These are phyloP conservation scores for Solanum chilense DNA, from an alignment of 257 asterid species.

Conservation along the genomic window DNA sequence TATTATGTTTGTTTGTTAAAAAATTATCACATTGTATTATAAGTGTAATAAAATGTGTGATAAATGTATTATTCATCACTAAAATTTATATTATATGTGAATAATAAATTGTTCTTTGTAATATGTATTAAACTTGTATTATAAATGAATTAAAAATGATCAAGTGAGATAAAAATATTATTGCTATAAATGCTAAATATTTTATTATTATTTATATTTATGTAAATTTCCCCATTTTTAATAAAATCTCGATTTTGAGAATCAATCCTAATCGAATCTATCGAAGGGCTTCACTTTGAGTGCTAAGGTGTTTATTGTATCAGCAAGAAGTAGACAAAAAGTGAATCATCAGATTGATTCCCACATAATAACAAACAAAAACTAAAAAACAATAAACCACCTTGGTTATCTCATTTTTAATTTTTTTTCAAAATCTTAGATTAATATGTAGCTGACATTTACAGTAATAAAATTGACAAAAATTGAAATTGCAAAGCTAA, in stretches of 20 bases:
- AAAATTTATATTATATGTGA: too few relatives aligned
- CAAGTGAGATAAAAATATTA: too few relatives aligned
- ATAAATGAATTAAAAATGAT: too few relatives aligned
- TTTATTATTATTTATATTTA: too few relatives aligned
- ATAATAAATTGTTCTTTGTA: too few relatives aligned
- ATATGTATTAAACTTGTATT: too few relatives aligned
- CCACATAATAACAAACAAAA: neutral
- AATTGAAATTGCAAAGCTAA: too few relatives aligned
- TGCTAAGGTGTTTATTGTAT: neutral
- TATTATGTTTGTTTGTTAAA: too few relatives aligned
- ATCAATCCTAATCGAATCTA: neutral
- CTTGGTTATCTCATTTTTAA: neutral
- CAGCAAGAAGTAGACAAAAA: neutral
- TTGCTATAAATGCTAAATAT: too few relatives aligned
- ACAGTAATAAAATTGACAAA: neutral
- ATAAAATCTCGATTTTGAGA: neutral
- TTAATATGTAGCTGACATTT: neutral
- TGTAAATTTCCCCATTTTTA: neutral
- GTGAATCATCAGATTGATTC: neutral
- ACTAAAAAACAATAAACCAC: neutral
- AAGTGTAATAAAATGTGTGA: too few relatives aligned
- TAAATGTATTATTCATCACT: too few relatives aligned
- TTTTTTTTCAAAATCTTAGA: neutral
- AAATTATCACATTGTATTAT: too few relatives aligned
- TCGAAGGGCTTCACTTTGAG: neutral